Conservation (phyloP, 768 basidiomycete genomes). For the Trametes elegans region DNA sequence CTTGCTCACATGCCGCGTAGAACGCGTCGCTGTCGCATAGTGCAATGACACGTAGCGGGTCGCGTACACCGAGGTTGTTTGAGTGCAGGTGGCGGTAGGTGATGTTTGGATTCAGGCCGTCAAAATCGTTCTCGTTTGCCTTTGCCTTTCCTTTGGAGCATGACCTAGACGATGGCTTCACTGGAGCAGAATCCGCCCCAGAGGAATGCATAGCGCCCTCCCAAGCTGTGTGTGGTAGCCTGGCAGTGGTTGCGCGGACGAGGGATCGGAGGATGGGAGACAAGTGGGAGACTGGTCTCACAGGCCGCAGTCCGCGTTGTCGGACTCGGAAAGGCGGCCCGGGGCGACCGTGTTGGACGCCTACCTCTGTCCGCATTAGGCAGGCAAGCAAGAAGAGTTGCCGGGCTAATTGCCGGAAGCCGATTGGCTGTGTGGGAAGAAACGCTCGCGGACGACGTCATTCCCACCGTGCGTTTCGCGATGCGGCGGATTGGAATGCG, state of each 20-base stretch:
- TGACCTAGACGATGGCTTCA: conserved; percentile 6
- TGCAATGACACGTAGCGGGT: conserved; percentile 81
- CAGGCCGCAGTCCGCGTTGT: too few species aligned
- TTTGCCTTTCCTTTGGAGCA: conserved; percentile 59
- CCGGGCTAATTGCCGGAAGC: neutral
- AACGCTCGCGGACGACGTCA: conserved; percentile 8
- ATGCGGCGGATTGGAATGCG: conserved; percentile 2
- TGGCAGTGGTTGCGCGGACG: too few species aligned
- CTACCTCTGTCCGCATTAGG: neutral
- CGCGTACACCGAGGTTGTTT: conserved; percentile 62
- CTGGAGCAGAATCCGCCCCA: too few species aligned
- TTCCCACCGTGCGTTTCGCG: conserved; percentile 8
- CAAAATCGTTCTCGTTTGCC: conserved; percentile 44
- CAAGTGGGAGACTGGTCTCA: too few species aligned
- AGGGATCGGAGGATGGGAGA: too few species aligned
- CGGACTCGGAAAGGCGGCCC: too few species aligned
- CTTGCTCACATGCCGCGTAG: conserved; percentile 82
- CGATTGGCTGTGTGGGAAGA: neutral
- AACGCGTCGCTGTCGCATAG: conserved; percentile 92
- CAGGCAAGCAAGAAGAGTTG: neutral
- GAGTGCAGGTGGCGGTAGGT: conserved; percentile 80
- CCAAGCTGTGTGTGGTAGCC: too few species aligned
- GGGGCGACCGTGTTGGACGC: too few species aligned
- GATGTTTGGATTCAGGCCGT: conserved; percentile 63
- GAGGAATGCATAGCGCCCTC: too few species aligned